Base-by-base conservation (phyloP, 257 asterid genomes). In the Solanum clarkiae region DNA sequence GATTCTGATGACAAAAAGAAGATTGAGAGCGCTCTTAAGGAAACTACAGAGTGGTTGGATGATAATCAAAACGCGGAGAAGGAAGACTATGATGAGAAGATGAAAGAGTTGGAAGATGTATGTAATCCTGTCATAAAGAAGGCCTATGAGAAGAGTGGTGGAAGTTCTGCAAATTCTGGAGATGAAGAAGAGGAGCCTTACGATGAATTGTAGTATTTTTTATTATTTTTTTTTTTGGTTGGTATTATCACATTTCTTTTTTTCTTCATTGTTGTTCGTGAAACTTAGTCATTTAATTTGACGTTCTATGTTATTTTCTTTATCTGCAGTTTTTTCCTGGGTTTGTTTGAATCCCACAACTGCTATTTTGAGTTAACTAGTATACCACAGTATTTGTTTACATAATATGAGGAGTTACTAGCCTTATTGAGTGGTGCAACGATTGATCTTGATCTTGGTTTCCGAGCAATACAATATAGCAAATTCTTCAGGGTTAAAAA, bases 71-170 rank as follows among this genome's bases (percentile, higher is more conserved):
- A 53, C 13, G 88, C 77, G 44, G 86, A 81, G 16, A 87, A 81
- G 66, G 57, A 45, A 7, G 84, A 84, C 15, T 84, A 75, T 70
- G 89, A 80, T 20, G 89, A 87, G 44, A 84, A 87, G 47, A 56
- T 87, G 85, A 84, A 84, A 80, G 87, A 87, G 22, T 29, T 87
- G 70, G 89, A 87, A 81, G 86, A 65, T 51, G 84, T 87, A n/a
- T 85, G 84, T 55, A 87, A 81, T 82, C 88, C 88, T 60, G 14
- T 85, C 26, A 81, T 87, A 53, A 81, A 57, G 40, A 45, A 44
- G 29, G 86, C 56, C 24, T 85, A 87, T 42, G 84, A 59, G 53
- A 82, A 42, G 63, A 81, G 84, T 24, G 62, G 86, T 60, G 86
- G 77, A 14, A 53, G 75, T 36, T 63, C 86, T 49, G 40, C 57